Evolutionary conservation across 2,329 filamentous ascomycete genomes (phyloP).

Genomic region (Epichloe gansuensis): DNA sequence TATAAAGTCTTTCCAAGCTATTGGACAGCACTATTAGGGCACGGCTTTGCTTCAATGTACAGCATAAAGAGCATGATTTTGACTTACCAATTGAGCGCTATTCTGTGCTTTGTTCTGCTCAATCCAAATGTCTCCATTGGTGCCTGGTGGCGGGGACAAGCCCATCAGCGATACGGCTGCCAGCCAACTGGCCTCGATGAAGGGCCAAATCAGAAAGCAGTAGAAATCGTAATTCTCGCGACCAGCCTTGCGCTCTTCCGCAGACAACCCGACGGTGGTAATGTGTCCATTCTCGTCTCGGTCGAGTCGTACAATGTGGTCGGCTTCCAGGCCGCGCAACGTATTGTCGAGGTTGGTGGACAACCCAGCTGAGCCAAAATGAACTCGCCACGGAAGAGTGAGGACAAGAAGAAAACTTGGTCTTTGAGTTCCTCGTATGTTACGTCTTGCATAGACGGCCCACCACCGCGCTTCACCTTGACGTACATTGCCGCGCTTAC

Average conservation of each 20-base stretch:
- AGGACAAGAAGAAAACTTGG: slow-evolving; percentile 82
- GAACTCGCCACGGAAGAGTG: slow-evolving; percentile 90
- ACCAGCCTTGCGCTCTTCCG: slow-evolving; percentile 63
- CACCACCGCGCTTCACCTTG: slow-evolving; percentile 81
- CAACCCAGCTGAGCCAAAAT: slow-evolving; percentile 82
- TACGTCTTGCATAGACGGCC: slow-evolving; percentile 67
- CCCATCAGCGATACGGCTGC: slow-evolving; percentile 81
- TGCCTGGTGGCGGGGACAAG: slow-evolving; percentile 55
- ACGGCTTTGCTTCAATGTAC: no score
- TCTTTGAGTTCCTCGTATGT: slow-evolving; percentile 58
- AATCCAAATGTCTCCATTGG: slow-evolving; percentile 62
- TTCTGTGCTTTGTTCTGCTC: slow-evolving; percentile 67
- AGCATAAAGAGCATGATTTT: not conserved
- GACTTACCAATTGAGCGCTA: slow-evolving; percentile 61
- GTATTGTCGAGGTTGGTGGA: slow-evolving; percentile 71
- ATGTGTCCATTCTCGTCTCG: slow-evolving; percentile 44
- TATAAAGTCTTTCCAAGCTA: slow-evolving; percentile 92
- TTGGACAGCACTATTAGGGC: slow-evolving; percentile 3
- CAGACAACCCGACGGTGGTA: slow-evolving; percentile 60
- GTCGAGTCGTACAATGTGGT: slow-evolving; percentile 61
- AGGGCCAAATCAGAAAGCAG: slow-evolving; percentile 97
- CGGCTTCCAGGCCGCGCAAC: slow-evolving; percentile 61
- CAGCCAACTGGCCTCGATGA: slow-evolving; percentile 90
- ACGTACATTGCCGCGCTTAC: slow-evolving; percentile 88
- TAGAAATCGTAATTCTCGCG: slow-evolving; percentile 98